A percentile compares a stretch with the other conserved stretches of the same genome.
These are phyloP conservation scores for Enteropsectra breve DNA, from an alignment of 371 early-diverging fungal species.

Conservation along the genomic window DNA sequence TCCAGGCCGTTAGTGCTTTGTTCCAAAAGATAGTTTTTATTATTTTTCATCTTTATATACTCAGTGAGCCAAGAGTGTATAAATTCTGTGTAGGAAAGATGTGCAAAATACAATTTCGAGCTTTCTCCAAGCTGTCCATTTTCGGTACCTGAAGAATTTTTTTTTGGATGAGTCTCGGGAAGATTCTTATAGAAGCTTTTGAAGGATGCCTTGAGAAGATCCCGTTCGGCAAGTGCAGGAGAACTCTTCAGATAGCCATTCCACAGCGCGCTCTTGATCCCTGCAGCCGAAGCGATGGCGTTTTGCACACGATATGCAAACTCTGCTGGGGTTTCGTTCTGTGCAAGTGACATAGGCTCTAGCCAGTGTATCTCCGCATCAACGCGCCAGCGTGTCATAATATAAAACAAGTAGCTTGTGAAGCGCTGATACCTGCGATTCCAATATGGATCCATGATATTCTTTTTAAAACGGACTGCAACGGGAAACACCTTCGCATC, in stretches of 20 bases:
- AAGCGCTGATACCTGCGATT: slow-evolving; percentile 64
- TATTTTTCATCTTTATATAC: too few species aligned
- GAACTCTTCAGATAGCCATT: slow-evolving; percentile 65
- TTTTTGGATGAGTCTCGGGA: too few species aligned
- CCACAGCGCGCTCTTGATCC: slow-evolving; percentile 64
- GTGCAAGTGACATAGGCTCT: slow-evolving; percentile 25
- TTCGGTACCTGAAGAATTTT: too few species aligned
- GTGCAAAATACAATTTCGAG: too few species aligned
- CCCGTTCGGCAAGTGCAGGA: slow-evolving; percentile 57
- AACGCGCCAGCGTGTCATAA: slow-evolving; percentile 65
- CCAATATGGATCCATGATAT: slow-evolving; percentile 66
- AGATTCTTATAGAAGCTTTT: slow-evolving; percentile 35
- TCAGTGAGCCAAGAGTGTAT: too few species aligned
- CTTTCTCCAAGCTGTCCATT: too few species aligned
- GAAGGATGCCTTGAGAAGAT: slow-evolving; percentile 41
- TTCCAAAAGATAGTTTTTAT: too few species aligned
- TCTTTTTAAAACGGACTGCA: slow-evolving; percentile 63
- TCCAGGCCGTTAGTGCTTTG: too few species aligned
- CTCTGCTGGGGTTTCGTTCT: slow-evolving; percentile 60
- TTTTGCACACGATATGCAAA: slow-evolving; percentile 64
- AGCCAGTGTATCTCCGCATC: slow-evolving; percentile 60
- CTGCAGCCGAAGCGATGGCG: slow-evolving; percentile 62
- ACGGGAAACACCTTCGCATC: slow-evolving; percentile 65
- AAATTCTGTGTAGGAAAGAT: too few species aligned
- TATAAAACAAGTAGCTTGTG: slow-evolving; percentile 64